phyloP scores from a whole-genome alignment of 371 early-diverging fungal genomes.

The Nematocida sp. region DNA sequence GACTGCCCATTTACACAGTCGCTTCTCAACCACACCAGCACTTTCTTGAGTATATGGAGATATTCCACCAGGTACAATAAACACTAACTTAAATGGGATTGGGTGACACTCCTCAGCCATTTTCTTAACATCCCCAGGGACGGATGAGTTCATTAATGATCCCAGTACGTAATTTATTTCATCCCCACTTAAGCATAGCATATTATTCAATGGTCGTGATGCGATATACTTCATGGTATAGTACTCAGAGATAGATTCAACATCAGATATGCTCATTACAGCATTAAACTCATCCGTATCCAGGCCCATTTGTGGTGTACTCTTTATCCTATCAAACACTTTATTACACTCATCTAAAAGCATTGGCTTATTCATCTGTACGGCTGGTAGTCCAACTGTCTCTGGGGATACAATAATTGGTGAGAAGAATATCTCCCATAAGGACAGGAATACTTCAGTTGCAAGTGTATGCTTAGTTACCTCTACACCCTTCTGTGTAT shows the following conservation, averaged over 20 bases:
- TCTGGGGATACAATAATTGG: constrained; percentile 32
- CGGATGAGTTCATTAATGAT: background rate
- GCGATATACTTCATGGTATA: constrained; percentile 54
- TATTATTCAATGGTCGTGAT: background rate
- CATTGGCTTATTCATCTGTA: background rate
- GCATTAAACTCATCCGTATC: background rate
- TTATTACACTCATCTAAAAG: background rate
- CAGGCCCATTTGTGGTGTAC: background rate
- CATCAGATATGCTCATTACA: background rate
- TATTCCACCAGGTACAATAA: constrained; percentile 43
- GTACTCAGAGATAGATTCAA: constrained; percentile 48
- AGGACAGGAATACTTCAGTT: background rate
- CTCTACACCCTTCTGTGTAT: background rate
- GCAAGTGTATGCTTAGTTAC: background rate
- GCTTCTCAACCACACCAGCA: constrained; percentile 21
- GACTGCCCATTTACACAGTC: constrained; percentile 53
- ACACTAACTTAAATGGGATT: constrained; percentile 51
- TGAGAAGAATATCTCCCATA: constrained; percentile 40
- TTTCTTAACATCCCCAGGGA: background rate
- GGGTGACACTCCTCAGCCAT: constrained; percentile 21
- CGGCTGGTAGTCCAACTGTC: background rate
- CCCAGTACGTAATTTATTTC: constrained; percentile 47
- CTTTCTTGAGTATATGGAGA: background rate
- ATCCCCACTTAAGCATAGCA: constrained; percentile 41
- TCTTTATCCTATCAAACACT: background rate